These are phyloP conservation scores for Leucocoprinus gongylophorus DNA, from an alignment of 1,284 basidiomycete genomes.

Conservation along the genomic window DNA sequence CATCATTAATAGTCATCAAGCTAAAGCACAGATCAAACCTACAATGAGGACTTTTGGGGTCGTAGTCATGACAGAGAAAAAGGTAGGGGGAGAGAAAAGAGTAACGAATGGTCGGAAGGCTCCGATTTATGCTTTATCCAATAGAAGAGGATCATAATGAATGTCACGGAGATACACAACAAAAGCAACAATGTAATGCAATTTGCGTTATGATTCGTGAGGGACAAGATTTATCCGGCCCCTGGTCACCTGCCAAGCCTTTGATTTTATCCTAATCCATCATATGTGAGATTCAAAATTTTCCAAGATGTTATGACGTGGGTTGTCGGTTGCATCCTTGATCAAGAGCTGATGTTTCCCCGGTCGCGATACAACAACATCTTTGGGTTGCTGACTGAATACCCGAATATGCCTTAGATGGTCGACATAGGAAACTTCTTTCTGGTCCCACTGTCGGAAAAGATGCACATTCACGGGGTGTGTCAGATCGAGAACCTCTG, in stretches of 20 bases:
- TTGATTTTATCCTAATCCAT: too few species aligned
- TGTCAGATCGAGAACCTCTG: conserved; percentile 84
- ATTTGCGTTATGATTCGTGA: neutral
- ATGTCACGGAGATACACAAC: too few species aligned
- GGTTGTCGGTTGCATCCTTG: neutral
- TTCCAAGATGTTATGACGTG: neutral
- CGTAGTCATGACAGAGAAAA: conserved; percentile 10
- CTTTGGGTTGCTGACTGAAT: conserved; percentile 45
- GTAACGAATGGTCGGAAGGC: neutral
- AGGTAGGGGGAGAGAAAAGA: neutral
- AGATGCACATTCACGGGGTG: conserved; percentile 65
- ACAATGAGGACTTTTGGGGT: conserved; percentile 21
- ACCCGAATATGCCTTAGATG: conserved; percentile 73
- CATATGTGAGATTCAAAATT: neutral
- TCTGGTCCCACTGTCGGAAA: conserved; percentile 74
- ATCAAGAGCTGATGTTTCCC: conserved; percentile 42
- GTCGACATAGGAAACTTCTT: conserved; percentile 66
- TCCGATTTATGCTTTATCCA: too few species aligned
- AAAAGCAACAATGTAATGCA: neutral
- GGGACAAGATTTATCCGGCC: neutral
- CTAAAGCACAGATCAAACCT: neutral
- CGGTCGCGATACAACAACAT: conserved; percentile 45
- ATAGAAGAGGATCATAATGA: too few species aligned
- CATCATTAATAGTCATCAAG: neutral
- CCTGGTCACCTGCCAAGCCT: too few species aligned